phyloP scores from a whole-genome alignment of 495 filamentous ascomycete species.

The Penicillium bialowiezense region DNA sequence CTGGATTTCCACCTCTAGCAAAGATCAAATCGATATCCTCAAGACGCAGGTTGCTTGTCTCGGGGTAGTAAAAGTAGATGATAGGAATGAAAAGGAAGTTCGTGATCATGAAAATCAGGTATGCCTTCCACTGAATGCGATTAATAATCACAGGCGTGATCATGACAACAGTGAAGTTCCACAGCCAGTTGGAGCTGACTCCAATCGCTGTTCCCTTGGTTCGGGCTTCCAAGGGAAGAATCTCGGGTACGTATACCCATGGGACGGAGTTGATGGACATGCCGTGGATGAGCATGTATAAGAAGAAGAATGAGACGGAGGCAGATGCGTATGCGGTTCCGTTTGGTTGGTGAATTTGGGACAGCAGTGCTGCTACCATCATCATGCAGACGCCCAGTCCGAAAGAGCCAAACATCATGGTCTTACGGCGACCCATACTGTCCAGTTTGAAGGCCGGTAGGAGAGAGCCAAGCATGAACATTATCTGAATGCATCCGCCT shows the following conservation, averaged over 20 bases:
- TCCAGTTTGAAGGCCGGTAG: slow-evolving; percentile 46
- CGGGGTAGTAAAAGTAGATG: slow-evolving; percentile 44
- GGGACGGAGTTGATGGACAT: slow-evolving; percentile 46
- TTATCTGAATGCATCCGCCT: slow-evolving; percentile 45
- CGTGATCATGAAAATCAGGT: slow-evolving; percentile 58
- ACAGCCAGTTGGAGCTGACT: slow-evolving; percentile 43
- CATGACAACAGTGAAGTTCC: slow-evolving; percentile 60
- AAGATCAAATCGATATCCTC: slow-evolving; percentile 38
- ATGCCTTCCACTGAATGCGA: slow-evolving; percentile 55
- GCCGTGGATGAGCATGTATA: slow-evolving; percentile 50
- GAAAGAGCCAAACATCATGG: slow-evolving; percentile 56
- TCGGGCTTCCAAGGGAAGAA: slow-evolving; percentile 40
- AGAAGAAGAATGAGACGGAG: slow-evolving; percentile 50
- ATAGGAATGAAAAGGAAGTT: slow-evolving; percentile 48
- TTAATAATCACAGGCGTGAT: slow-evolving; percentile 56
- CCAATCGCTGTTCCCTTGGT: slow-evolving; percentile 43
- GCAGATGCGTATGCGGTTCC: slow-evolving; percentile 34
- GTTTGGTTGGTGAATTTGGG: slow-evolving; percentile 21
- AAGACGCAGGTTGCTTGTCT: slow-evolving; percentile 44
- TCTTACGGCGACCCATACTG: slow-evolving; percentile 54
- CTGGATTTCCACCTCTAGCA: slow-evolving; percentile 17
- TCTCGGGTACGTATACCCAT: slow-evolving; percentile 47
- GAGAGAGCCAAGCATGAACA: slow-evolving; percentile 42
- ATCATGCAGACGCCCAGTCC: slow-evolving; percentile 51
- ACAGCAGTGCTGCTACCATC: slow-evolving; percentile 50